Base-by-base conservation (phyloP, 192 early-diverging fungal species). In the Spinellus fusiger region DNA sequence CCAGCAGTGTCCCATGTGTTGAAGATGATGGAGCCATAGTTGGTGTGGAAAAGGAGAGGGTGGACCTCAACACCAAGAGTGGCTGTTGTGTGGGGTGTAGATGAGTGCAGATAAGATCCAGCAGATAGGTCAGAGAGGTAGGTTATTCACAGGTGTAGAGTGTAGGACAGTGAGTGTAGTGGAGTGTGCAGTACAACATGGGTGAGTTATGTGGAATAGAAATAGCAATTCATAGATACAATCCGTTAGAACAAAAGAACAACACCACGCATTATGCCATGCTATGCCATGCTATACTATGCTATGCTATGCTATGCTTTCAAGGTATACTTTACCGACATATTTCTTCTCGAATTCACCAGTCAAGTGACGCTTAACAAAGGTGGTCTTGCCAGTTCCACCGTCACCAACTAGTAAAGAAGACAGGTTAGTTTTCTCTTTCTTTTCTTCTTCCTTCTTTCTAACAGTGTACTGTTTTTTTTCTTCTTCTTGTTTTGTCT, bases 261-360 rank as follows among this genome's bases (percentile, higher is more conserved):
- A n/a, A n/a, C n/a, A n/a, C n/a, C n/a, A n/a, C n/a, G n/a, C n/a
- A n/a, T n/a, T n/a, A n/a, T n/a, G n/a, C n/a, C n/a, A n/a, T n/a
- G n/a, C n/a, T n/a, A n/a, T n/a, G n/a, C n/a, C n/a, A n/a, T n/a
- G n/a, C n/a, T n/a, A n/a, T n/a, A n/a, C n/a, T n/a, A n/a, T n/a
- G n/a, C n/a, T n/a, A n/a, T n/a, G n/a, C n/a, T n/a, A n/a, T n/a
- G n/a, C n/a, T n/a, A n/a, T n/a, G n/a, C n/a, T n/a, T n/a, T n/a
- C 10, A n/a, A 12, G 0, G 25, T 28, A 46, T 59, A 20, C 56
- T 73, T 75, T 84, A 93, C 91, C 92, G 70, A 99, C 87, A 79
- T 99, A 99, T 80, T 95, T 96, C 94, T 99, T 99, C 78, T 99
- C 97, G 68, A 98, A 99, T 85, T 99, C 97, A 71, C 97, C 97